phyloP scores from a whole-genome alignment of 2,329 filamentous ascomycete species.

The Penicillium brevicompactum region DNA sequence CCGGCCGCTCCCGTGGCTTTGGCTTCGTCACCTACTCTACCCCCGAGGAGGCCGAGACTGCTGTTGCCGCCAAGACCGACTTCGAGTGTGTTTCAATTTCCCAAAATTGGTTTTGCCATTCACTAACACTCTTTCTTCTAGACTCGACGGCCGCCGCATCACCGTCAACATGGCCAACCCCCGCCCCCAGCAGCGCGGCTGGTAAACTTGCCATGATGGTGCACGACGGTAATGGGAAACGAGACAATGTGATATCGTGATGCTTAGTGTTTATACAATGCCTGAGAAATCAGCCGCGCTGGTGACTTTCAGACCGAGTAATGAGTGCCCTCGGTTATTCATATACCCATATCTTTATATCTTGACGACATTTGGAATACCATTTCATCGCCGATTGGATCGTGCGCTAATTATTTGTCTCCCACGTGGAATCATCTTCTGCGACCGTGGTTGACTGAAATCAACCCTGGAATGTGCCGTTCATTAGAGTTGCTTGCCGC shows the following conservation, averaged over 20 bases:
- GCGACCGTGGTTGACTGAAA: too few species aligned
- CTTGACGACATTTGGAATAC: conserved; percentile 7
- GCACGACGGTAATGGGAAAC: conserved; percentile 5
- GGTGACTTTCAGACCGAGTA: conserved; percentile 7
- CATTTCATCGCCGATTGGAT: conserved; percentile 4
- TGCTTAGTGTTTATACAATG: conserved; percentile 10
- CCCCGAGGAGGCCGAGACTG: conserved; percentile 13
- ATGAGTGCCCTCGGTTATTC: conserved; percentile 7
- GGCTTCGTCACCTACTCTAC: conserved; percentile 20
- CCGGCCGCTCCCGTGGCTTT: conserved; percentile 19
- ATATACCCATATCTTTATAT: not conserved
- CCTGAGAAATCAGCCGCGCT: conserved; percentile 4
- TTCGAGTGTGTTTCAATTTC: conserved; percentile 13
- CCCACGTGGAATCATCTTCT: not conserved
- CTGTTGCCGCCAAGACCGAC: conserved; percentile 14
- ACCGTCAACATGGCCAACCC: conserved; percentile 16
- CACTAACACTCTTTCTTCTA: not conserved
- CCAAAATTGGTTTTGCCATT: too few species aligned
- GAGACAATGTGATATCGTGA: conserved; percentile 9
- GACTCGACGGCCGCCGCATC: conserved; percentile 17
- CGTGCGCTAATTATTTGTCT: not conserved
- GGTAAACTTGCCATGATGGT: conserved; percentile 6
- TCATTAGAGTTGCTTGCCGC: too few species aligned
- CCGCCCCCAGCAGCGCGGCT: conserved; percentile 3
- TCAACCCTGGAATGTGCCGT: too few species aligned